Evolutionary conservation across 1,284 basidiomycete genomes (phyloP).

Genomic region (Gomphus bonarii): DNA sequence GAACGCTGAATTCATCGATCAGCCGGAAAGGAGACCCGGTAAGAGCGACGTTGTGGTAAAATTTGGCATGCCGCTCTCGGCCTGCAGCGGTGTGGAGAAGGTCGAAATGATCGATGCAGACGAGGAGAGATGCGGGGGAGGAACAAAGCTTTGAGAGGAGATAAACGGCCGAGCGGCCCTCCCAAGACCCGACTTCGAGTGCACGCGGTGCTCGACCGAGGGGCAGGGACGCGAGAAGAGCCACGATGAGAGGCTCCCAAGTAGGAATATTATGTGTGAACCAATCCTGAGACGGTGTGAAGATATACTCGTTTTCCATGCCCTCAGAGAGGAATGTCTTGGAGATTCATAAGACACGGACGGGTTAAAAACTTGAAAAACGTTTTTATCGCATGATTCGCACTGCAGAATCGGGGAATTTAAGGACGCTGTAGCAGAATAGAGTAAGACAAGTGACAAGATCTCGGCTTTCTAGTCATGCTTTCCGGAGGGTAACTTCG

Average conservation of each 20-base stretch:
- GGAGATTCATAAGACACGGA: neutral
- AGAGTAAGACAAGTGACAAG: neutral
- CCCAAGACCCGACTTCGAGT: constrained; percentile 55
- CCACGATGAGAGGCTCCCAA: constrained; percentile 34
- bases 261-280: constrained; percentile 33
- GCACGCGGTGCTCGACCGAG: constrained; percentile 27
- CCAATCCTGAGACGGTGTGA: constrained; percentile 48
- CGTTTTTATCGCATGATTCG: neutral
- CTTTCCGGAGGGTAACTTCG: neutral
- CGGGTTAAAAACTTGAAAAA: neutral
- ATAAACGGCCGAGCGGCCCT: constrained; percentile 49
- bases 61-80: constrained; percentile 30
- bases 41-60: constrained; percentile 36
- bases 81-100: constrained; percentile 39
- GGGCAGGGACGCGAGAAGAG: constrained; percentile 11
- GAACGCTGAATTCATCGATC: constrained; percentile 42
- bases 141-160: constrained; percentile 37
- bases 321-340: neutral
- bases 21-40: constrained; percentile 35
- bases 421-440: neutral
- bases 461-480: neutral
- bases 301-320: constrained; percentile 19
- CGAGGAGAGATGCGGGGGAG: constrained; percentile 29
- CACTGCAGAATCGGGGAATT: neutral
- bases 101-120: constrained; percentile 52